A percentile compares a stretch with the other conserved stretches of the same genome.
Conservation (phyloP, 2,329 filamentous ascomycete species). For the Diaporthe velutina region DNA sequence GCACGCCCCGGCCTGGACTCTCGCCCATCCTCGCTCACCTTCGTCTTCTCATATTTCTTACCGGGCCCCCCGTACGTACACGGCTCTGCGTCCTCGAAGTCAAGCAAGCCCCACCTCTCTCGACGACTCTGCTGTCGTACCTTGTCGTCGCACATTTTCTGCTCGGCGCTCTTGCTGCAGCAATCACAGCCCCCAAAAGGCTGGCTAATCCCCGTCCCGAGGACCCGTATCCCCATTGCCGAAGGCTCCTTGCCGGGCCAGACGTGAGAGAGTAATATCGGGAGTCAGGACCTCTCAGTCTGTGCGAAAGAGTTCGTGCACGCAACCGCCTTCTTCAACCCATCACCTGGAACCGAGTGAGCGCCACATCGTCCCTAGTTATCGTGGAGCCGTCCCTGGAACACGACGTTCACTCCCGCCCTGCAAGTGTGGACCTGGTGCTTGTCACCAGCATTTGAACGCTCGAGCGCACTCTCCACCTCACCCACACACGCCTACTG, state of each 20-base stretch:
- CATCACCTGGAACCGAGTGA: conserved; percentile 29
- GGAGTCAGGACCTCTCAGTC: conserved; percentile 25
- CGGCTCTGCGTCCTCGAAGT: not conserved
- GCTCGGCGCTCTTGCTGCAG: conserved; percentile 1
- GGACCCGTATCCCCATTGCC: conserved; percentile 12
- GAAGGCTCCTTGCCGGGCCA: conserved; percentile 19
- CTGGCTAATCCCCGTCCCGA: conserved; percentile 3
- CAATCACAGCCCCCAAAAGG: not conserved
- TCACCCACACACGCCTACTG: conserved; percentile 26
- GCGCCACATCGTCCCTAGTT: conserved; percentile 31
- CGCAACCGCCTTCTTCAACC: conserved; percentile 20
- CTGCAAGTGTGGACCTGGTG: conserved; percentile 28
- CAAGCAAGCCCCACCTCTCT: not conserved
- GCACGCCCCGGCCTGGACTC: conserved; percentile 1
- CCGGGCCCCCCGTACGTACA: not conserved
- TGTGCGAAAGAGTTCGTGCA: conserved; percentile 32
- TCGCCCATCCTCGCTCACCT: conserved; percentile 11
- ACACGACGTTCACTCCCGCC: conserved; percentile 24
- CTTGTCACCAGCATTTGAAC: conserved; percentile 30
- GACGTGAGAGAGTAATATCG: conserved; percentile 15
- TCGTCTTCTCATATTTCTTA: conserved; percentile 17
- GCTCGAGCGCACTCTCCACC: conserved; percentile 28
- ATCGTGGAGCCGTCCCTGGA: conserved; percentile 28
- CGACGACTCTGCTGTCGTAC: not conserved
- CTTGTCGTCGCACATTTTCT: not conserved